Conservation (phyloP, 805 yeast genomes). For the Spathaspora gorwiae region DNA sequence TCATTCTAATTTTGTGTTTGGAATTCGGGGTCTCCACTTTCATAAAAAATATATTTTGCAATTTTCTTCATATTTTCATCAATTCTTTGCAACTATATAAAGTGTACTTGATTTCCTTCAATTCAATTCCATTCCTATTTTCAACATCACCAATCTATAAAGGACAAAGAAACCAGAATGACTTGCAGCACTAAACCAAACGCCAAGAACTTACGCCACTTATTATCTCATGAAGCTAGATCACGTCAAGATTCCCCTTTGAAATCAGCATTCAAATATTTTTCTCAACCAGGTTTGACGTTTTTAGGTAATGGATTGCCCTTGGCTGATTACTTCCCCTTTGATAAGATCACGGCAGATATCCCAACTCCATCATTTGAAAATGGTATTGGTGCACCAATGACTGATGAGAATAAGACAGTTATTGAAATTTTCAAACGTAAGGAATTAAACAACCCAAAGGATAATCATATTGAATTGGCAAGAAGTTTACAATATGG, state of each 20-base stretch:
- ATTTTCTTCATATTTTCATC: too few species aligned
- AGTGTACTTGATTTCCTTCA: too few species aligned
- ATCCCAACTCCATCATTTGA: conserved; percentile 78
- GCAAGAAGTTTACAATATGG: conserved; percentile 92
- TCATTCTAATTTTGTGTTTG: too few species aligned
- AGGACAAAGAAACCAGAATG: not conserved
- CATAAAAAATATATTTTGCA: too few species aligned
- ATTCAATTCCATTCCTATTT: too few species aligned
- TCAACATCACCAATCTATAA: too few species aligned
- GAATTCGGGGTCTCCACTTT: too few species aligned
- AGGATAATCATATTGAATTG: conserved; percentile 57
- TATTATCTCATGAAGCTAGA: conserved; percentile 72
- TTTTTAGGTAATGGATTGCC: conserved; percentile 97
- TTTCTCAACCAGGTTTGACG: conserved; percentile 66
- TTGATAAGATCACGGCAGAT: conserved; percentile 66
- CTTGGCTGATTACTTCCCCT: conserved; percentile 85
- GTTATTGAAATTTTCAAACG: conserved; percentile 36
- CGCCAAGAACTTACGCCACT: conserved; percentile 73
- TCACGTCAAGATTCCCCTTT: conserved; percentile 74
- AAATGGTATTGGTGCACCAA: conserved; percentile 69
- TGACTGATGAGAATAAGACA: conserved; percentile 38
- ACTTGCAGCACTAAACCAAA: conserved; percentile 15
- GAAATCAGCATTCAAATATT: conserved; percentile 80
- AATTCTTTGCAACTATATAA: too few species aligned
- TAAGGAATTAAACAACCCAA: conserved; percentile 13